Conservation (phyloP, 805 yeast genomes). For the Millerozyma acaciae region DNA sequence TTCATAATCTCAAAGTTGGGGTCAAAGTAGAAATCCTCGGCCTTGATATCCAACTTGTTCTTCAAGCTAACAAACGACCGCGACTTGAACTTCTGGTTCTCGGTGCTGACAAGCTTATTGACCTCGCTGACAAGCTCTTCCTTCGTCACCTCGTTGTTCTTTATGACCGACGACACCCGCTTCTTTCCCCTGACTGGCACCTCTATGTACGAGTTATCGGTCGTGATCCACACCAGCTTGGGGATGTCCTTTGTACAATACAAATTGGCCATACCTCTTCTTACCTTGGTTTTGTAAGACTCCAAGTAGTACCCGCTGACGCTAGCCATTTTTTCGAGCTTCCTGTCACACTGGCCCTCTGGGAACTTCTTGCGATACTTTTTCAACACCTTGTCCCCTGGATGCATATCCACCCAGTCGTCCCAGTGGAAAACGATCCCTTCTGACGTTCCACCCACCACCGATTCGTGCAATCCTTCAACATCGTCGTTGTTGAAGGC, state of each 20-base stretch:
- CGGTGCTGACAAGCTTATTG: conserved; percentile 3
- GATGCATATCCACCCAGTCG: conserved; percentile 32
- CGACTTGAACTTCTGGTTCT: conserved; percentile 4
- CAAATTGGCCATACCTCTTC: conserved; percentile 31
- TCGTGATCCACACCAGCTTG: conserved; percentile 18
- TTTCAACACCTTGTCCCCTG: conserved; percentile 19
- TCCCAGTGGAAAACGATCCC: conserved; percentile 40
- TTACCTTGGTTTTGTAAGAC: conserved; percentile 27
- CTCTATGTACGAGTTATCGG: conserved; percentile 21
- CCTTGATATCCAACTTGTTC: conserved; percentile 13
- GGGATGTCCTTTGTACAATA: conserved; percentile 31
- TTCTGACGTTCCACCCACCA: conserved; percentile 8
- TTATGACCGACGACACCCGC: conserved; percentile 14
- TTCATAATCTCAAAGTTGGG: conserved; percentile 24
- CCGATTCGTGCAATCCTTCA: neutral
- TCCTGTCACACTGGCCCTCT: conserved; percentile 23
- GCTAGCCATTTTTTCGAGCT: conserved; percentile 16
- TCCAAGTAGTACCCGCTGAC: conserved; percentile 35
- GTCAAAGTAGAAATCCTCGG: conserved; percentile 28
- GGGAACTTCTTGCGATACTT: conserved; percentile 12
- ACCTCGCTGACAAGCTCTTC: conserved; percentile 7
- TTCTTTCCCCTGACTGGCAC: conserved; percentile 26
- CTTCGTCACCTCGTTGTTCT: conserved; percentile 3
- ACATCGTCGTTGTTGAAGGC: conserved; percentile 5
- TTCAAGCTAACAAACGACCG: conserved; percentile 5